Base-by-base conservation (phyloP, 2,329 filamentous ascomycete species). In the Drechmeria coniospora region DNA sequence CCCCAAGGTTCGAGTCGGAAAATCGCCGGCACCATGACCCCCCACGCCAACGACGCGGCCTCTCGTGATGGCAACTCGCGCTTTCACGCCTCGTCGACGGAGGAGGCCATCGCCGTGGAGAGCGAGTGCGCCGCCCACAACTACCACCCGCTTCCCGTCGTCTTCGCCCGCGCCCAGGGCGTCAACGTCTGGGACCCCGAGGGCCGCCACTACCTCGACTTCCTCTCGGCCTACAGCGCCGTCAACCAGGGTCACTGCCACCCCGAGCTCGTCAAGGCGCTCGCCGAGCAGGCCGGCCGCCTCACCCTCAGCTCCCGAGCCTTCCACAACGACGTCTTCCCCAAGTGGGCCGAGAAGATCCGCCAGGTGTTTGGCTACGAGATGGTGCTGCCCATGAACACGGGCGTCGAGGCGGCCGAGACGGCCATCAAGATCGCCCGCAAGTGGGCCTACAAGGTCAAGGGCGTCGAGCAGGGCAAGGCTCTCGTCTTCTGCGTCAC, bases 221-320 rank as follows among this genome's bases (percentile, higher is more conserved):
- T 94, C 60, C 74, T 98, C 40, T 95, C 87, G 25, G 90, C 90
- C 39, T 98, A 98, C 67, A 92, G 81, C 42, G 90, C 90, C 36
- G 84, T 95, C 50, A 95, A 95, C 63, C 87, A 95, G 58, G 87
- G 87, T 37, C 87, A 98, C 57, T 95, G 87, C 59, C 87, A 98
- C 59, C 90, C 90, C 5, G 86, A 92, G 60, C 74, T 95, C 32
- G 75, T 98, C 50, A 86, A 87, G 54, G 80, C 86, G 10, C 64
- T 98, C 35, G 74, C 74, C 21, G 82, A 93, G 40, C 90, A 98
- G 61, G 90, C 90, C 26, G 71, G 77, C 39, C 78, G 84, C 21
- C 61, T 95, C 47, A 94, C 87, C 1, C 71, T 95, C 40, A 93
- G 83, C 57, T 93, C 84, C 35, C 74, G 87, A 35, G 90, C 90